Evolutionary conservation across 2,329 filamentous ascomycete species (phyloP), one percentile per base, ranked within the genome.

Genomic region (Hortaea werneckii): DNA sequence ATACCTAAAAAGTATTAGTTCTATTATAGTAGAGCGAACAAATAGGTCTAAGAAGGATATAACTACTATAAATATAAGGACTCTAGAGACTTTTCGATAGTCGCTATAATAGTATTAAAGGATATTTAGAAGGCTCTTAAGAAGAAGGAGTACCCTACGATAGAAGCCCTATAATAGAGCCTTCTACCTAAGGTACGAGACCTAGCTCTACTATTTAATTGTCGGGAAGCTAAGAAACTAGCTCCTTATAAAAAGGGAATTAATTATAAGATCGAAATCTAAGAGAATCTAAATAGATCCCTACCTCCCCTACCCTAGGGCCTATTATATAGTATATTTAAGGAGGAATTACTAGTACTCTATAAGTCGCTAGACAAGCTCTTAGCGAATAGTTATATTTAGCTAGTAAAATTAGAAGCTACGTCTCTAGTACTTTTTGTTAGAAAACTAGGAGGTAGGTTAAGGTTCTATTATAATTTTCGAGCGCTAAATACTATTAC

Each of bases 61-160:
- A 34, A 34, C 30, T n/a, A 34, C 30, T 34, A 34, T 34, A 34
- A n/a, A n/a, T 7, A 7, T 7, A 34, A 7, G 30, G 37, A 45
- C 7, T 34, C 20, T 34, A 29, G 34, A 5, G 29, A 44, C 29
- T n/a, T 41, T 42, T 35, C 20, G 8, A 41, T n/a, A n/a, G 7
- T 41, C 20, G 28, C 28, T n/a, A 4, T 34, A 12, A n/a, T n/a
- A 11, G 26, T 45, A 26, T n/a, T 37, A 29, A 12, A 5, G 38
- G 4, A 45, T 29, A 41, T 45, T 20, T 5, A 45, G 29, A 45
- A 45, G 39, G 44, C 38, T 2, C 39, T 45, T 27, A 41, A 45
- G 9, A 45, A 12, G n/a, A 45, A 42, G 30, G 29, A 41, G 11
- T 42, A 45, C 30, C 38, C 28, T 4, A 45, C 29, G 6, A 5